Percentiles rank a stretch among this genome's conserved stretches.
Conservation (phyloP, 441 rosid genomes). For the Mallotus repandus region DNA sequence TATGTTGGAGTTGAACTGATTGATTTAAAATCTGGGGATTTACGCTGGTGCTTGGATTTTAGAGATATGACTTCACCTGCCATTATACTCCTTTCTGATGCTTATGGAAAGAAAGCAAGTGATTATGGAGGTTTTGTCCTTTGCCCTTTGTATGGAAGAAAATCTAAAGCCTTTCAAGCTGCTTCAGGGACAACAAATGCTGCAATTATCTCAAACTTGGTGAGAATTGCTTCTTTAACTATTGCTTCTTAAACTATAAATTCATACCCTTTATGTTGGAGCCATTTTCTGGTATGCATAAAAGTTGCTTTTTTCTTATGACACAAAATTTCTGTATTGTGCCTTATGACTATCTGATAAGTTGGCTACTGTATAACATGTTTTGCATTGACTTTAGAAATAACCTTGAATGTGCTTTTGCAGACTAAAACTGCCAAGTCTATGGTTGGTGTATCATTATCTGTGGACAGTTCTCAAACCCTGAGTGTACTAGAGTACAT, state of each 20-base stretch:
- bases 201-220: slow-evolving; percentile 80
- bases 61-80: slow-evolving; percentile 98
- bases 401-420: slow-evolving; percentile 27
- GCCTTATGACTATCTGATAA: not conserved
- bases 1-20: slow-evolving; percentile 80
- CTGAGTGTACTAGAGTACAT: slow-evolving; percentile 69
- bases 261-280: not conserved
- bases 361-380: not conserved
- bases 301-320: not conserved
- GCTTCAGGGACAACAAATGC: slow-evolving; percentile 91
- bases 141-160: slow-evolving; percentile 92
- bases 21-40: slow-evolving; percentile 77
- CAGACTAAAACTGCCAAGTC: slow-evolving; percentile 97
- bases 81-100: slow-evolving; percentile 71
- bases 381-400: slow-evolving; percentile 12
- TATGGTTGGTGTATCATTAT: slow-evolving; percentile 69
- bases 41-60: slow-evolving; percentile 96
- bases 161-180: slow-evolving; percentile 99
- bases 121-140: slow-evolving; percentile 86
- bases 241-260: slow-evolving; percentile 23
- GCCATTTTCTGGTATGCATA: not conserved
- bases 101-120: slow-evolving; percentile 58
- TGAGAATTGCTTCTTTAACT: slow-evolving; percentile 37
- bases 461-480: slow-evolving; percentile 74
- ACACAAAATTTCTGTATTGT: not conserved